Evolutionary conservation across 2,329 filamentous ascomycete species (phyloP).

Genomic region (Penicillium carneum): DNA sequence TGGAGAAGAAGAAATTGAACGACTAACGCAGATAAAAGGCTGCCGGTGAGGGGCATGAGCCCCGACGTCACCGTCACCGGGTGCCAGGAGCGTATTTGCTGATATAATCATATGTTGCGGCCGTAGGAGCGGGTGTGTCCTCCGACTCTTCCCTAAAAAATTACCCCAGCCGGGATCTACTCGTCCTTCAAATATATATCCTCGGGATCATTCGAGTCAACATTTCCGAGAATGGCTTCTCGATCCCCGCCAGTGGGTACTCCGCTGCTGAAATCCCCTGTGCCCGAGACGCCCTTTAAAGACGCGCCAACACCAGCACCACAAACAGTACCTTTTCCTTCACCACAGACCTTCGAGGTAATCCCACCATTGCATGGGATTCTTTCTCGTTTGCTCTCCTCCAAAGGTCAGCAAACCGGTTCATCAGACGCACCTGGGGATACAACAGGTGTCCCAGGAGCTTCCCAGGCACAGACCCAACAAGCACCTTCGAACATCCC

Average conservation of each 20-base stretch:
- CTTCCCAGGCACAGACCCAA: slow-evolving; percentile 39
- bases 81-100: slow-evolving; percentile 15
- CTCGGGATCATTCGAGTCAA: slow-evolving; percentile 24
- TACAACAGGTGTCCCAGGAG: slow-evolving; percentile 37
- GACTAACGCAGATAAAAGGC: slow-evolving; percentile 24
- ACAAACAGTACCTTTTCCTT: slow-evolving; percentile 66
- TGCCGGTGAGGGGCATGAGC: slow-evolving; percentile 45
- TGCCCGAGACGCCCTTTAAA: slow-evolving; percentile 46
- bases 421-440: slow-evolving; percentile 32
- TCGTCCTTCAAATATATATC: slow-evolving; percentile 31
- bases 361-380: slow-evolving; percentile 81
- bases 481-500: slow-evolving; percentile 36
- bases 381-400: slow-evolving; percentile 73
- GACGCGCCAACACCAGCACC: slow-evolving; percentile 50
- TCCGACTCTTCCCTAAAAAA: slow-evolving; percentile 49
- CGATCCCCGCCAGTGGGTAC: slow-evolving; percentile 46
- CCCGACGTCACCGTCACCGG: slow-evolving; percentile 45
- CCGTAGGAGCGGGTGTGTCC: slow-evolving; percentile 5
- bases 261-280: slow-evolving; percentile 53
- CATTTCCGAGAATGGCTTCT: slow-evolving; percentile 45
- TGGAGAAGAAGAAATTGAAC: slow-evolving; percentile 22
- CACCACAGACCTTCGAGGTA: slow-evolving; percentile 83
- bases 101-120: slow-evolving; percentile 6
- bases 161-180: slow-evolving; percentile 33
- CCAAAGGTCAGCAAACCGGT: slow-evolving; percentile 51